Conservation (phyloP, 129 eudicot species). For the Heracleum sosnowskyi region DNA sequence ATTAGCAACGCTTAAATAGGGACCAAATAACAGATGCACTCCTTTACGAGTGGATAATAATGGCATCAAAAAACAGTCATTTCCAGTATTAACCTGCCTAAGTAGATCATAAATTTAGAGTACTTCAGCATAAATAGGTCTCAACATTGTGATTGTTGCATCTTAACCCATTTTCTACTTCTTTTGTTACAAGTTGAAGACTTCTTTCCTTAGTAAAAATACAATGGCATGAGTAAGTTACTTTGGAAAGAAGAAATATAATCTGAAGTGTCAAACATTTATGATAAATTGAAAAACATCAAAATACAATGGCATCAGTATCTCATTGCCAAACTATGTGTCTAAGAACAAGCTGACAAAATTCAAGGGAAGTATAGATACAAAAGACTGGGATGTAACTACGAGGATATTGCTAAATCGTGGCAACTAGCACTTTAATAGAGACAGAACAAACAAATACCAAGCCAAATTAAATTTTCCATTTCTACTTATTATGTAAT, state of each 20-base stretch:
- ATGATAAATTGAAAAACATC: too few relatives aligned
- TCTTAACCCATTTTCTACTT: not conserved
- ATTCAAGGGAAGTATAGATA: not conserved
- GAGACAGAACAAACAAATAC: too few relatives aligned
- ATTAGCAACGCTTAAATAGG: too few relatives aligned
- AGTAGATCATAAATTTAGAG: too few relatives aligned
- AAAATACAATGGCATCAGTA: not conserved
- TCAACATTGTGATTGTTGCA: not conserved
- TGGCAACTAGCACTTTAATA: not conserved
- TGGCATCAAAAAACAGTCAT: too few relatives aligned
- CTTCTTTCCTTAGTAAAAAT: too few relatives aligned
- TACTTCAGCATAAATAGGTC: not conserved
- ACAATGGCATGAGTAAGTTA: too few relatives aligned
- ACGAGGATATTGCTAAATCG: not conserved
- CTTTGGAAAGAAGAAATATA: too few relatives aligned
- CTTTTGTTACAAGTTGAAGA: too few relatives aligned
- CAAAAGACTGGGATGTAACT: not conserved
- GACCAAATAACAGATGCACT: too few relatives aligned
- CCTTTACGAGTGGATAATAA: not conserved
- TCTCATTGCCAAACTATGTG: not conserved
- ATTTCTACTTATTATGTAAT: too few relatives aligned
- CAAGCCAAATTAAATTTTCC: not conserved
- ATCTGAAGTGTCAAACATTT: too few relatives aligned
- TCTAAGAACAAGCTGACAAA: not conserved
- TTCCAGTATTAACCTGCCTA: not conserved